Base-by-base conservation (phyloP, 495 filamentous ascomycete genomes). In the Daldinia concentrica region DNA sequence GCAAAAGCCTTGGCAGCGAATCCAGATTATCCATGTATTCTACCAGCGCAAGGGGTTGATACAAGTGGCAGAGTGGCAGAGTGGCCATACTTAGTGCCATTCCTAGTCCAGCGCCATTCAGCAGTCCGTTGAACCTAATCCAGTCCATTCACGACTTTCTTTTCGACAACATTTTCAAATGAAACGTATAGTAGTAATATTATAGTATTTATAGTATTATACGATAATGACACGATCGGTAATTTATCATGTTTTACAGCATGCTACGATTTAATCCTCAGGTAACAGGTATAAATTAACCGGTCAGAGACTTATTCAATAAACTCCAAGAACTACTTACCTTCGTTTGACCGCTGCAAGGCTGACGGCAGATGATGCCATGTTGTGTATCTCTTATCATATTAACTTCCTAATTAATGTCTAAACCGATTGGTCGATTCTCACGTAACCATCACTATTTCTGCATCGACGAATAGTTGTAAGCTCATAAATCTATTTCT, bases 401-500 rank as follows among this genome's bases (percentile, higher is more conserved):
- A 26, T 50, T 27, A 34, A 17, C 41, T 6, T 45, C 14, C 26
- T 58, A 8, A 34, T 55, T 34, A 15, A 22, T 39, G 30, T 54
- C 58, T 34, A 17, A 39, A 34, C 24, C 17, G 22, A 66, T 71
- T 66, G 39, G 50, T 24, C 11, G 15, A 37, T 24, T 43, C 19
- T n/a, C 26, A 55, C 29, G 29, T 39, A 9, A 41, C 19, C 19
- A 22, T 5, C 14, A 22, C 12, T 22, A 48, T 12, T 9, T 48
- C 9, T 24, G 43, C 43, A 24, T 48, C 43, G 43, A 24, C 17
- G 43, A 48, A 48, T 24, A 48, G 19, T 48, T 11, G 43, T 37
- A 58, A 37, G 22, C 9, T 37, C n/a, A 39, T 39, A 36, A 37
- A 1, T 68, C 26, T 72, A 51, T 67, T 67, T 69, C 51, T 73